Conservation (phyloP, 2,329 filamentous ascomycete genomes). For the Aspergillus ochraceoroseus region DNA sequence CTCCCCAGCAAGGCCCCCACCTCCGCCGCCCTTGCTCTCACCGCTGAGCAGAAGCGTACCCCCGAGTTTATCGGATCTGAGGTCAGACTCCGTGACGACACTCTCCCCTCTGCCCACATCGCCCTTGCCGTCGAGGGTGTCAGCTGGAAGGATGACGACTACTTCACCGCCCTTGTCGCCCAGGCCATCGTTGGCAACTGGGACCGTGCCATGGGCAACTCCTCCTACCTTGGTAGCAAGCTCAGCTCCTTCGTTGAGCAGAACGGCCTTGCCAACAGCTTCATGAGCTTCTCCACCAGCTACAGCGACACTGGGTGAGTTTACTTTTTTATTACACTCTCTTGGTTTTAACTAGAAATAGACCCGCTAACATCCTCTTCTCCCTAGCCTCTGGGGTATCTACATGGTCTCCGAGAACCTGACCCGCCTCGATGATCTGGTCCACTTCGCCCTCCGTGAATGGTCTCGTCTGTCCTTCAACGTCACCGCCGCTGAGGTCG, state of each 20-base stretch:
- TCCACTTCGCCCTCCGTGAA: constrained; percentile 97
- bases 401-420: constrained; percentile 92
- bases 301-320: constrained; percentile 97
- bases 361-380: background rate
- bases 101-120: constrained; percentile 92
- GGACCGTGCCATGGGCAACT: constrained; percentile 97
- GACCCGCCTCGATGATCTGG: constrained; percentile 83
- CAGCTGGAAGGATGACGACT: constrained; percentile 98
- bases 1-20: constrained; percentile 72
- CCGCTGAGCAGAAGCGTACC: constrained; percentile 73
- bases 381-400: constrained; percentile 90
- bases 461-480: constrained; percentile 91
- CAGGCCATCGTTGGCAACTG: constrained; percentile 99
- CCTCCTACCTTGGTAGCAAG: constrained; percentile 95
- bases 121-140: constrained; percentile 98
- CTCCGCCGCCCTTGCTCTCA: constrained; percentile 65
- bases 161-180: constrained; percentile 95
- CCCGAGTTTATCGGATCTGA: constrained; percentile 97
- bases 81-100: constrained; percentile 92
- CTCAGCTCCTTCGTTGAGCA: constrained; percentile 92
- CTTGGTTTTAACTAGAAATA: constrained; percentile 12
- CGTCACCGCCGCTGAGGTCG: constrained; percentile 84
- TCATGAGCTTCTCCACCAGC: constrained; percentile 99
- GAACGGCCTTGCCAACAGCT: constrained; percentile 96
- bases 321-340: constrained; percentile 9